Percentiles rank a stretch among this genome's conserved stretches.
Evolutionary conservation across 108 stramenopile species (phyloP).

Genomic region (Licmophora abbreviata): DNA sequence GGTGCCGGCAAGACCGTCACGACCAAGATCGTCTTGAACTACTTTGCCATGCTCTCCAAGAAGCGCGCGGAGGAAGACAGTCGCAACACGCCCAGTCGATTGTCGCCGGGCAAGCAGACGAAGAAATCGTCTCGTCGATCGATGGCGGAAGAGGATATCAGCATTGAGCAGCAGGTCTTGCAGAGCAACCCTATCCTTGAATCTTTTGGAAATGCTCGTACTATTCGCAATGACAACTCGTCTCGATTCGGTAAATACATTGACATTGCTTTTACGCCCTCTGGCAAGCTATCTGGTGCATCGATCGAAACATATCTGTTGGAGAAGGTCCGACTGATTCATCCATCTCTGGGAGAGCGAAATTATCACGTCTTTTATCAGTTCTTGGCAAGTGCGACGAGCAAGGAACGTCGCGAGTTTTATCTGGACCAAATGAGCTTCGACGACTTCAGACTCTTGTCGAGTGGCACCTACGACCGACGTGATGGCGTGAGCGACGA

Average conservation of each 20-base stretch:
- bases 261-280: slow-evolving; percentile 68
- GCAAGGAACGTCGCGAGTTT: slow-evolving; percentile 40
- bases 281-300: slow-evolving; percentile 78
- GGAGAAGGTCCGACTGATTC: slow-evolving; percentile 89
- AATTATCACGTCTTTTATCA: slow-evolving; percentile 92
- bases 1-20: slow-evolving; percentile 98
- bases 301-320: slow-evolving; percentile 91
- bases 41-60: slow-evolving; percentile 79
- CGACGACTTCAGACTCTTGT: slow-evolving; percentile 56
- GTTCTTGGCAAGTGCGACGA: slow-evolving; percentile 60
- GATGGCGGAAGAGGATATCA: slow-evolving; percentile 24
- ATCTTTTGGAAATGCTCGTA: slow-evolving; percentile 95
- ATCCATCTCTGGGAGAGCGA: slow-evolving; percentile 59
- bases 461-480: slow-evolving; percentile 64
- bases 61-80: slow-evolving; percentile 17
- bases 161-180: slow-evolving; percentile 86
- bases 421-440: slow-evolving; percentile 29
- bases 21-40: slow-evolving; percentile 92
- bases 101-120: slow-evolving; percentile 10
- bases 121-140: slow-evolving; percentile 10
- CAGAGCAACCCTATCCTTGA: slow-evolving; percentile 94
- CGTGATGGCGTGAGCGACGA: slow-evolving; percentile 81
- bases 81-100: slow-evolving; percentile 4
- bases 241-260: slow-evolving; percentile 82
- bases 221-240: slow-evolving; percentile 94